phyloP scores from a whole-genome alignment of 225 moss, liverwort and hornwort genomes.

The Sphagnum contortum region DNA sequence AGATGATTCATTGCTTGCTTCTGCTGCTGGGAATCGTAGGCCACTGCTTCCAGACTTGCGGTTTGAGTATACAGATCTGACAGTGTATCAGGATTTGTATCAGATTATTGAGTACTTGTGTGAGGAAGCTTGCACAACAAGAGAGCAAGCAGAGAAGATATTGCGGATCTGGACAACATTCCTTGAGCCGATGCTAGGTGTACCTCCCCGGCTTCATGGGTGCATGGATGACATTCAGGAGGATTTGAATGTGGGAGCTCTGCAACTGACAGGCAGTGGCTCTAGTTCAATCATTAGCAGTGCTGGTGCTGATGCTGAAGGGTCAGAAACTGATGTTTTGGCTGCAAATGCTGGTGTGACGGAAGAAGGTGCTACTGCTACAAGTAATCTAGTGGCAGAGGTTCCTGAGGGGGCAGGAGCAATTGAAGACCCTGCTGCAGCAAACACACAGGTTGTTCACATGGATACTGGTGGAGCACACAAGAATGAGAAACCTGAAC shows the following conservation, averaged over 20 bases:
- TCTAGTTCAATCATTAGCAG: constrained; percentile 18
- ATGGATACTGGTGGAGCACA: constrained; percentile 5
- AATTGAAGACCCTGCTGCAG: constrained; percentile 8
- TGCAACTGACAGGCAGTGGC: constrained; percentile 9
- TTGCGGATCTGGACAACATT: constrained; percentile 54
- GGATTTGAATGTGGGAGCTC: constrained; percentile 4
- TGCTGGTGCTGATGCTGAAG: constrained; percentile 16
- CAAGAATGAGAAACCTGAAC: background rate
- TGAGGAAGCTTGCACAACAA: constrained; percentile 64
- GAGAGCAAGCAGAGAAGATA: constrained; percentile 63
- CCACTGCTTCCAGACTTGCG: constrained; percentile 45
- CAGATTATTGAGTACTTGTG: constrained; percentile 80
- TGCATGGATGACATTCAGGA: constrained; percentile 24
- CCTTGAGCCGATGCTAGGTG: constrained; percentile 67
- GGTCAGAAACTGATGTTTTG: constrained; percentile 9
- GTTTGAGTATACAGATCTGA: constrained; percentile 44
- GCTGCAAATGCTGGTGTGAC: constrained; percentile 5
- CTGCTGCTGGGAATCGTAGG: constrained; percentile 61
- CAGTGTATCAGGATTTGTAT: constrained; percentile 72
- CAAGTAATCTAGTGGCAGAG: background rate
- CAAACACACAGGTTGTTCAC: background rate
- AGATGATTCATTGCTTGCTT: constrained; percentile 51
- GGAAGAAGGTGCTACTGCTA: constrained; percentile 8
- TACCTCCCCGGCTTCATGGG: constrained; percentile 27
- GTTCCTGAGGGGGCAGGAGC: constrained; percentile 5